These are phyloP conservation scores for Stropharia rugosoannulata DNA, from an alignment of 768 basidiomycete genomes.

Conservation along the genomic window DNA sequence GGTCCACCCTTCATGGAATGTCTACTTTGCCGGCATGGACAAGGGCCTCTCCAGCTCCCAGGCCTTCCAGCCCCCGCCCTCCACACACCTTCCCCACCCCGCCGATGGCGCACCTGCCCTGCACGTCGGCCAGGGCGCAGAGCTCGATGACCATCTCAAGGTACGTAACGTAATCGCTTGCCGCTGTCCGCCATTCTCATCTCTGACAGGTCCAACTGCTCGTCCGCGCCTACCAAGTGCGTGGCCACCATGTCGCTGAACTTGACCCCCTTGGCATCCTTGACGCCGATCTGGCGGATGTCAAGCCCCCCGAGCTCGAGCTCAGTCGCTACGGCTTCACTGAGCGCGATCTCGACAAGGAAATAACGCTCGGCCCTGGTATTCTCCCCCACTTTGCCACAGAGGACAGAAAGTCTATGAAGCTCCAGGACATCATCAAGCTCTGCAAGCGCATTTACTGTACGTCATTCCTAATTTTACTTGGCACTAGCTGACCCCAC, in stretches of 20 bases:
- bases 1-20: conserved; percentile 93
- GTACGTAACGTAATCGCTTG: conserved; percentile 37
- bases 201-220: conserved; percentile 87
- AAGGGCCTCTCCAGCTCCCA: conserved; percentile 76
- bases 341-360: conserved; percentile 91
- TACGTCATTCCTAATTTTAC: conserved; percentile 38
- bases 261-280: conserved; percentile 95
- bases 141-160: conserved; percentile 94
- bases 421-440: conserved; percentile 87
- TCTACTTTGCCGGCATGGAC: conserved; percentile 93
- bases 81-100: conserved; percentile 58
- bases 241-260: conserved; percentile 95
- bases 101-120: conserved; percentile 81
- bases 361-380: conserved; percentile 92
- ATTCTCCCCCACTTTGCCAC: conserved; percentile 95
- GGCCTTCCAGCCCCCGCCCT: conserved; percentile 86
- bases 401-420: conserved; percentile 84
- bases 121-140: conserved; percentile 64
- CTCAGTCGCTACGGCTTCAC: conserved; percentile 95
- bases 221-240: conserved; percentile 98
- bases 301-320: conserved; percentile 85
- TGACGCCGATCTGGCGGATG: conserved; percentile 80
- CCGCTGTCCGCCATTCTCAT: neutral
- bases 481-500: neutral
- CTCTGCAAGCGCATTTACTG: conserved; percentile 93